Evolutionary conservation across 2,329 filamentous ascomycete genomes (phyloP).

Genomic region (Paraphoma chrysanthemicola): DNA sequence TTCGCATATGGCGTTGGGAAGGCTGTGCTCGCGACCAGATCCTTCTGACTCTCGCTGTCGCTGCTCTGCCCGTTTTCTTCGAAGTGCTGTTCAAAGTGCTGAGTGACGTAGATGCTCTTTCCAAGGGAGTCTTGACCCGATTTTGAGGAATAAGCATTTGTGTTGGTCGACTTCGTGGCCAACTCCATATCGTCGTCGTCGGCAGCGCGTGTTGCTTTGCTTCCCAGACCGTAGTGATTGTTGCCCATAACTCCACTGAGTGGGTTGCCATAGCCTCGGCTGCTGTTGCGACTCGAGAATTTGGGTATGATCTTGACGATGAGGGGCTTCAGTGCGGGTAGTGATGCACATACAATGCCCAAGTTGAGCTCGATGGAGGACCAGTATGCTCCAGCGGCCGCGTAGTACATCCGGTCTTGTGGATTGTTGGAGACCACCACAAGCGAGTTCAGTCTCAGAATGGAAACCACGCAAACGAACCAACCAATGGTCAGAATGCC

Average conservation of each 20-base stretch:
- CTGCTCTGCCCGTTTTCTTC: conserved; percentile 8
- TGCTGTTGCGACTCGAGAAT: conserved; percentile 20
- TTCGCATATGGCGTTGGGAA: background rate
- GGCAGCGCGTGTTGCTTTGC: conserved; percentile 4
- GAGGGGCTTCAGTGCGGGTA: conserved; percentile 38
- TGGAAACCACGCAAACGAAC: conserved; percentile 41
- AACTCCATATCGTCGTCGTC: conserved; percentile 20
- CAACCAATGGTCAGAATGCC: conserved; percentile 37
- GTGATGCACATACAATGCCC: conserved; percentile 40
- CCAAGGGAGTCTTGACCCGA: conserved; percentile 9
- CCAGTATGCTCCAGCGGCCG: conserved; percentile 33
- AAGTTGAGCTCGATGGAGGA: conserved; percentile 41
- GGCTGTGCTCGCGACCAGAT: conserved; percentile 5
- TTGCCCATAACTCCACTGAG: conserved; percentile 6
- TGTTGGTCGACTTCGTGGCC: conserved; percentile 6
- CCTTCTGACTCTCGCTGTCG: conserved; percentile 18
- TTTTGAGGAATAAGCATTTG: conserved; percentile 10
- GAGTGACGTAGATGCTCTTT: conserved; percentile 19
- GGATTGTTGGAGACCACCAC: conserved; percentile 14
- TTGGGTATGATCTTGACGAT: conserved; percentile 28
- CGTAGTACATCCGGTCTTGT: conserved; percentile 31
- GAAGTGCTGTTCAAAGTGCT: conserved; percentile 16
- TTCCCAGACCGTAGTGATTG: conserved; percentile 3
- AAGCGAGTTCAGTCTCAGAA: conserved; percentile 35
- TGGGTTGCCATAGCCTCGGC: conserved; percentile 9